Evolutionary conservation across 192 early-diverging fungal genomes (phyloP), one percentile per base, ranked within the genome.

Genomic region (Backusella mclennaniae): DNA sequence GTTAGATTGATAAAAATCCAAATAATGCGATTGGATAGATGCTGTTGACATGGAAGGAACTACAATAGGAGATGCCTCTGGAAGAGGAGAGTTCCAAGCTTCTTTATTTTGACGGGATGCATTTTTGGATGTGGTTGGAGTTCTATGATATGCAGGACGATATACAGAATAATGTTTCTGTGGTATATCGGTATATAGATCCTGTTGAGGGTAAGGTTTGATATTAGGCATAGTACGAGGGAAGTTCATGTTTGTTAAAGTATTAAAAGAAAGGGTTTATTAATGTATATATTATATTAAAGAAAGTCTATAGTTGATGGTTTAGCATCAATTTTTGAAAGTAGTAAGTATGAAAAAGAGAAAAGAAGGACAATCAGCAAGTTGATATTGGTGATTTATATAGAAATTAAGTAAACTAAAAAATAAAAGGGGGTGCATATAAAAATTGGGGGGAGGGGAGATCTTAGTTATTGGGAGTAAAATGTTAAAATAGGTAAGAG

Each of bases 171-270:
- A 14, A 38, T 73, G 72, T 33, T n/a, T 21, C 17, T 52, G 38
- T 69, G 68, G 26, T 36, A 69, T 41, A 69, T 69, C 68, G 21
- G 35, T 39, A 63, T 36, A 63, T 23, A 5, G n/a, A 19, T 74
- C 74, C 52, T 75, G 66, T 17, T 71, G 70, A 67, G 66, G 74
- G 44, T 67, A 75, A 35, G 74, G 74, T 49, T 75, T 36, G 35
- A 75, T 75, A n/a, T 23, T 36, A 42, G 74, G 74, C 74, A 75
- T 74, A 38, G 6, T 41, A 33, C 74, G 63, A 21, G 74, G 35
- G 42, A 67, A 75, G 67, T 66, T 75, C 74, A 75, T 75, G 4
- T 39, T 36, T n/a, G 19, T 29, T 63, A 63, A 29, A 63, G 46
- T 63, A 63, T 63, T 63, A 63, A 63, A 63, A 63, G 23, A 63